These are phyloP conservation scores for Mortierella sp. DNA, from an alignment of 371 early-diverging fungal species.

Conservation along the genomic window DNA sequence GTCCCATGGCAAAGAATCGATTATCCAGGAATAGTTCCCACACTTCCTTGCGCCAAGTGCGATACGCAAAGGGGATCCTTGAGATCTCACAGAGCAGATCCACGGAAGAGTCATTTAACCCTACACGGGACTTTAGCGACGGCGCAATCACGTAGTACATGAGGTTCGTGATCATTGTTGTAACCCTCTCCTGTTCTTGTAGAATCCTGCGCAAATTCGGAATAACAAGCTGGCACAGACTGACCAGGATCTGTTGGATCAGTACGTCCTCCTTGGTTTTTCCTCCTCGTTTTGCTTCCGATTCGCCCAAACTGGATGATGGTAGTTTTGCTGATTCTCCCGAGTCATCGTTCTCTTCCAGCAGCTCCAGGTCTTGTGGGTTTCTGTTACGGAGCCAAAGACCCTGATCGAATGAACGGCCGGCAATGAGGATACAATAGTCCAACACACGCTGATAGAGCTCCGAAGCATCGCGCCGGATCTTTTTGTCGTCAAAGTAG, in stretches of 20 bases:
- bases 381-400: slow-evolving; percentile 70
- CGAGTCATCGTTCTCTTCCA: slow-evolving; percentile 45
- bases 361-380: slow-evolving; percentile 46
- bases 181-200: slow-evolving; percentile 78
- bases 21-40: slow-evolving; percentile 85
- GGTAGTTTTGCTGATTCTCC: slow-evolving; percentile 26
- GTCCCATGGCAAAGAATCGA: slow-evolving; percentile 76
- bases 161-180: slow-evolving; percentile 71
- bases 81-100: slow-evolving; percentile 66
- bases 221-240: slow-evolving; percentile 68
- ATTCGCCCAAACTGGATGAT: slow-evolving; percentile 29
- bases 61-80: slow-evolving; percentile 70
- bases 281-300: slow-evolving; percentile 21
- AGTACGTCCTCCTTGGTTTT: slow-evolving; percentile 56
- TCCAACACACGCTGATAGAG: slow-evolving; percentile 78
- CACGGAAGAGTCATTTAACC: slow-evolving; percentile 39
- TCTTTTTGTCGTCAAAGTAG: slow-evolving; percentile 72
- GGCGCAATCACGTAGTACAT: slow-evolving; percentile 87
- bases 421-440: slow-evolving; percentile 80
- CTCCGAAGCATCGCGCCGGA: slow-evolving; percentile 72
- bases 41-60: slow-evolving; percentile 82
- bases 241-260: slow-evolving; percentile 59
- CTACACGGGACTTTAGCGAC: slow-evolving; percentile 65
- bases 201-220: slow-evolving; percentile 74
- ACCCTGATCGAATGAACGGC: slow-evolving; percentile 81